Evolutionary conservation across 106 monocot genomes (phyloP).

Genomic region (Dendrobium nobile): DNA sequence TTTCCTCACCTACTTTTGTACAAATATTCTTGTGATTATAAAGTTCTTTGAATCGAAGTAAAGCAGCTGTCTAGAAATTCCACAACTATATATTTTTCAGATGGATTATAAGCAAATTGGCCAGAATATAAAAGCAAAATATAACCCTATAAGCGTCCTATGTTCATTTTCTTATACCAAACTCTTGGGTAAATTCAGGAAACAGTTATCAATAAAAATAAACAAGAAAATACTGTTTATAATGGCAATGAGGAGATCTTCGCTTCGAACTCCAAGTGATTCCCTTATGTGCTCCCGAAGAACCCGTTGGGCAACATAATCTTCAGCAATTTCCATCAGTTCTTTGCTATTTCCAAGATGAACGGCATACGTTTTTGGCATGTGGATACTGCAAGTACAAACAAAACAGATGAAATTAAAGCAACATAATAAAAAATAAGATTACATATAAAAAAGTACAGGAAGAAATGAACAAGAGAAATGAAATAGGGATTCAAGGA

Average conservation of each 20-base stretch:
- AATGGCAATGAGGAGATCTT: constrained; percentile 80
- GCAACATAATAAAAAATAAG: not conserved
- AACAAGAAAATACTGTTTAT: constrained; percentile 75
- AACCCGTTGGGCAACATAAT: constrained; percentile 66
- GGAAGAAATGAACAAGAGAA: not conserved
- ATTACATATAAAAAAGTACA: not conserved
- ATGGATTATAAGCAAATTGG: not conserved
- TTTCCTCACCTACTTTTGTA: not conserved
- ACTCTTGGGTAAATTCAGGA: not conserved
- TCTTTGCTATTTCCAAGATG: constrained; percentile 97
- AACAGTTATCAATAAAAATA: not conserved
- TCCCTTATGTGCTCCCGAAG: constrained; percentile 81
- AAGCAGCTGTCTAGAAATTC: not conserved
- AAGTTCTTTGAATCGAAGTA: not conserved
- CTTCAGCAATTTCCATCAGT: constrained; percentile 88
- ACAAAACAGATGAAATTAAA: not conserved
- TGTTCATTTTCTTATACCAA: not conserved
- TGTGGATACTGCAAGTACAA: constrained; percentile 54
- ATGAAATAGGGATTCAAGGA: not conserved
- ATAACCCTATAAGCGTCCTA: not conserved
- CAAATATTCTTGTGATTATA: not conserved
- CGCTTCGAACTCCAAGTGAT: constrained; percentile 64
- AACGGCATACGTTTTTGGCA: constrained; percentile 91
- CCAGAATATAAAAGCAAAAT: not conserved
- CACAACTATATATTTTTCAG: not conserved